Evolutionary conservation across 495 filamentous ascomycete species (phyloP), one percentile per base, ranked within the genome.

Genomic region (Aspergillus cristatus): DNA sequence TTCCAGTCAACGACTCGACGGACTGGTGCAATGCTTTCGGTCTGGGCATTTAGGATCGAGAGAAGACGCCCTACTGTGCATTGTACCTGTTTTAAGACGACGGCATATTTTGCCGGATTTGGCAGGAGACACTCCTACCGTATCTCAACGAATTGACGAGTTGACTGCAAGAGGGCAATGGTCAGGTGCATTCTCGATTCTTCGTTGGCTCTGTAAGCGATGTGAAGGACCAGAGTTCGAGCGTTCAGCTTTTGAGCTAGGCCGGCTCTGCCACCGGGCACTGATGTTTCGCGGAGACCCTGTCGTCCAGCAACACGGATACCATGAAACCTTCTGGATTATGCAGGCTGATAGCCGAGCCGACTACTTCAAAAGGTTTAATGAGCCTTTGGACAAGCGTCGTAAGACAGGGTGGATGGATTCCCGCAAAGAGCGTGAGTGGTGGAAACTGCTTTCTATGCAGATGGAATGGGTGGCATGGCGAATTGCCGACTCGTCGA

Each of bases 31-130:
- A 0, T 57, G 50, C 17, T 60, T 63, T 33, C 54, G 58, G 22
- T 30, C 20, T 0, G 14, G 29, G 6, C 20, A 28, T 0, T 31
- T 63, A n/a, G 62, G 60, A 0, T 51, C 58, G 5, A 45, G 48
- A 18, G 62, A 66, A 34, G 60, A 63, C 37, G 62, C 54, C 7
- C 32, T 63, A 4, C 32, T 66, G 6, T 66, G 62, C 38, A 57
- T 60, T 18, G 39, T 66, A 5, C 60, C 58, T 0, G 39, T 42
- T 7, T 18, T 66, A 12, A 55, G 35, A 30, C n/a, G 40, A 0
- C 37, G 31, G 5, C 3, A 11, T 7, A 28, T 59, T n/a, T 30
- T 63, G 3, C 60, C 59, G 11, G 31, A 51, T 0, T 41, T 65
- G 14, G 32, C 50, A 1, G 57, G 41, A 1, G 52, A 65, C 18